Evolutionary conservation across 139 green algal genomes (phyloP).

Genomic region (Tetraselmis striata): DNA sequence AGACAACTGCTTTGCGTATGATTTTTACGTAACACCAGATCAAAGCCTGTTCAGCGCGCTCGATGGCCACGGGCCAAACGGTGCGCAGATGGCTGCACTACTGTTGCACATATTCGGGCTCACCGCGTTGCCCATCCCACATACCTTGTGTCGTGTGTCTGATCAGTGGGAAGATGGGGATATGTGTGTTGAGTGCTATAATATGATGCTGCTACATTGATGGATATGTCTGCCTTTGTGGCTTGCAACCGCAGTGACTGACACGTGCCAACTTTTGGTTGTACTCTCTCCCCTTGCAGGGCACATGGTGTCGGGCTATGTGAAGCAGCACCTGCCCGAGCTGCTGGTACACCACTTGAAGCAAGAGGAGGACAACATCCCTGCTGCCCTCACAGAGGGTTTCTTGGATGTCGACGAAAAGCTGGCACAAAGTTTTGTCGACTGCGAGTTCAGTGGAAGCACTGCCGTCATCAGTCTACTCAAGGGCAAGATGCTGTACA

Average conservation of each 20-base stretch:
- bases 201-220: too few species aligned
- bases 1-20: conserved; percentile 79
- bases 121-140: too few species aligned
- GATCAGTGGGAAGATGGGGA: too few species aligned
- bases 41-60: conserved; percentile 73
- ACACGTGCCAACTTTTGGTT: too few species aligned
- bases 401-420: conserved; percentile 64
- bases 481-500: conserved; percentile 46
- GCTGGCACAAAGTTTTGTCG: conserved; percentile 37
- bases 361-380: conserved; percentile 19
- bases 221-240: too few species aligned
- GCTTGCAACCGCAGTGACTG: too few species aligned
- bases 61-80: conserved; percentile 79
- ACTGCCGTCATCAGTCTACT: conserved; percentile 69
- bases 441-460: conserved; percentile 77
- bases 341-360: conserved; percentile 62
- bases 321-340: conserved; percentile 70
- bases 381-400: neutral
- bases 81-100: conserved; percentile 28
- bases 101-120: too few species aligned
- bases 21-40: conserved; percentile 67
- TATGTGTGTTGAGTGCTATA: too few species aligned
- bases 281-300: too few species aligned
- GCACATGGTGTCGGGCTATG: conserved; percentile 64
- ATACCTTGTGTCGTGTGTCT: too few species aligned